Percentiles rank a stretch among this genome's conserved stretches.
phyloP scores from a whole-genome alignment of 2,329 filamentous ascomycete genomes.

The Colletotrichum filicis region DNA sequence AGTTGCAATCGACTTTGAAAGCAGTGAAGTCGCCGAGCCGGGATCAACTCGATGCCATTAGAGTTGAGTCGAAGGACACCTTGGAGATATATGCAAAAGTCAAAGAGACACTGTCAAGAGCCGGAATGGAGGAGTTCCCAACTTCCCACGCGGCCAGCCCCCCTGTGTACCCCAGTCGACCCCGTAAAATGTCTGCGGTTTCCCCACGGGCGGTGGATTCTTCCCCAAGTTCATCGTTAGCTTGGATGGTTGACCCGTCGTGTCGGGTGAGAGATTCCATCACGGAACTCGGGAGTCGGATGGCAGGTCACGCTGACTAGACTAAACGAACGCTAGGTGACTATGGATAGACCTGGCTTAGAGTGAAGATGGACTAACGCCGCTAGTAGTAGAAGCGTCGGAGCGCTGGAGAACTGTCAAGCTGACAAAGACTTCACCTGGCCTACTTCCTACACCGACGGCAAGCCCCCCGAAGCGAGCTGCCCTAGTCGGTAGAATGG shows the following conservation, averaged over 20 bases:
- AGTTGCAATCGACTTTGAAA: constrained; percentile 4
- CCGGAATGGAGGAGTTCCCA: background rate
- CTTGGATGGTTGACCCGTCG: background rate
- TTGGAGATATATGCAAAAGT: constrained; percentile 12
- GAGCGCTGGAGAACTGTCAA: background rate
- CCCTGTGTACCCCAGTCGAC: constrained; percentile 21
- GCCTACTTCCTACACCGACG: background rate
- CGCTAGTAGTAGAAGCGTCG: background rate
- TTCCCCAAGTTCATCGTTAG: constrained; percentile 21
- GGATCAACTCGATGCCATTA: background rate
- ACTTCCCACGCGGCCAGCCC: background rate
- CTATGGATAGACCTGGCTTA: no score
- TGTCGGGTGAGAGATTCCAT: background rate
- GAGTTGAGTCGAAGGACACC: background rate
- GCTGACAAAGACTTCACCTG: background rate
- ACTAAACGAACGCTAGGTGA: constrained; percentile 1
- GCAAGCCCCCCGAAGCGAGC: background rate
- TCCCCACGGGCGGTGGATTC: constrained; percentile 28
- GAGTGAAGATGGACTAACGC: background rate
- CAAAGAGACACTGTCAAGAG: background rate
- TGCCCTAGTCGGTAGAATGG: background rate
- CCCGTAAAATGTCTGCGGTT: constrained; percentile 7
- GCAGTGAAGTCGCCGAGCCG: constrained; percentile 22
- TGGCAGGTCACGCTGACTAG: constrained; percentile 1
- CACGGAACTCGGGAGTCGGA: constrained; percentile 33